Conservation (phyloP, 2,329 filamentous ascomycete species). For the Graphilbum ipis-grandicollis region DNA sequence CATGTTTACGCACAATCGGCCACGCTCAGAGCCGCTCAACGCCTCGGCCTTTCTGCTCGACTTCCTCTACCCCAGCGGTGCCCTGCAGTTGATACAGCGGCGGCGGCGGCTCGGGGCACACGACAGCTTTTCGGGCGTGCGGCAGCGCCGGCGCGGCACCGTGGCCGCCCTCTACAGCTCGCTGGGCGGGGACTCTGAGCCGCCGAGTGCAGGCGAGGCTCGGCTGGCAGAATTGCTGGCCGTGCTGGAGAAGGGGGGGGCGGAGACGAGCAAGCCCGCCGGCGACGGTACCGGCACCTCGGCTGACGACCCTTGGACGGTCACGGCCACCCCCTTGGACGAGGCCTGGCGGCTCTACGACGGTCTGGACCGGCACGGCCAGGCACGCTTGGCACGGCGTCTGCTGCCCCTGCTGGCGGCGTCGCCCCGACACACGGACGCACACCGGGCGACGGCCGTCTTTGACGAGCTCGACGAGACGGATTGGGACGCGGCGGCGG, state of each 20-base stretch:
- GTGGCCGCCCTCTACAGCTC: background rate
- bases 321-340: no score
- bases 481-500: constrained; percentile 22
- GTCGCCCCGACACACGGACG: constrained; percentile 25
- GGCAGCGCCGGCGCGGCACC: constrained; percentile 8
- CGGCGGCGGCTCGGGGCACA: constrained; percentile 13
- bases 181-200: no score
- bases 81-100: constrained; percentile 22
- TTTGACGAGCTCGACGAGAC: constrained; percentile 20
- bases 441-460: constrained; percentile 25
- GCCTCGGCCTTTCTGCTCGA: constrained; percentile 35
- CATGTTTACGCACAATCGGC: constrained; percentile 11
- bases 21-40: constrained; percentile 16
- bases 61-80: constrained; percentile 34
- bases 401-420: constrained; percentile 25
- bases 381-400: constrained; percentile 12
- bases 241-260: no score
- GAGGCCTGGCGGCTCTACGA: constrained; percentile 26
- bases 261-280: no score
- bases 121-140: no score
- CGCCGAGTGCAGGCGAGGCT: no score
- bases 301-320: no score
- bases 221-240: no score
- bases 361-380: constrained; percentile 16
- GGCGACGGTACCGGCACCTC: no score